These are phyloP conservation scores for Chaetomium sp. DNA, from an alignment of 2,329 filamentous ascomycete species.

Conservation along the genomic window DNA sequence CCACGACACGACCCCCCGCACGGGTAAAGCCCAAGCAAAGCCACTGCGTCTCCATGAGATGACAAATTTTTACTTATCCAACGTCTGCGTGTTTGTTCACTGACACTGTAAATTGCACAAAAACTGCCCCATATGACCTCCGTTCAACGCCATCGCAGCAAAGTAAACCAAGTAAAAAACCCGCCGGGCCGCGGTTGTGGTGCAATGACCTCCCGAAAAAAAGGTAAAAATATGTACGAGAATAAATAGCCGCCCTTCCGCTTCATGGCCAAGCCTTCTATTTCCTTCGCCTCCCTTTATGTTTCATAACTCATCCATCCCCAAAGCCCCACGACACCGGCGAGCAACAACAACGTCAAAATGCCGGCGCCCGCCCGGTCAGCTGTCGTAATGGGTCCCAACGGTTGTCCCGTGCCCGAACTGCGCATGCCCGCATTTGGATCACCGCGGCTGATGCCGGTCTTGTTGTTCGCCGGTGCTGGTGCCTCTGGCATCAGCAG, in stretches of 20 bases:
- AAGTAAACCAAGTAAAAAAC: no score
- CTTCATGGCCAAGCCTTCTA: background rate
- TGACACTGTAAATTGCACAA: no score
- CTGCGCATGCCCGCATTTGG: constrained; percentile 32
- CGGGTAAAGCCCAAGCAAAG: no score
- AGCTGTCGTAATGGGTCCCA: constrained; percentile 36
- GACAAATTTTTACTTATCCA: no score
- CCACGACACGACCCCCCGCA: no score
- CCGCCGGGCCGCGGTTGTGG: no score
- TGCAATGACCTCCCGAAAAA: no score
- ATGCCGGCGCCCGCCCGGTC: constrained; percentile 45
- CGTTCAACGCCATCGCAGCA: no score
- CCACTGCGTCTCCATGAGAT: no score
- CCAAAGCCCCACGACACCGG: constrained; percentile 35
- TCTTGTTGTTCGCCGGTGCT: constrained; percentile 39
- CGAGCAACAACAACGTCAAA: constrained; percentile 42
- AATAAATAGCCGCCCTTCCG: background rate
- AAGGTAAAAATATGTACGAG: constrained; percentile 1
- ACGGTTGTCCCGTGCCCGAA: constrained; percentile 22
- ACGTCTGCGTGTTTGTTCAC: no score
- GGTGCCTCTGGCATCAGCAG: constrained; percentile 40
- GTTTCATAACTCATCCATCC: constrained; percentile 40
- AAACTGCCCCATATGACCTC: no score
- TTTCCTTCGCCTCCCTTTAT: constrained; percentile 4
- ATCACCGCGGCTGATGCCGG: constrained; percentile 42